Evolutionary conservation across 202 grass and related monocot species (phyloP), one percentile per base, ranked within the genome.

Genomic region (Cymbopogon flexuosus): DNA sequence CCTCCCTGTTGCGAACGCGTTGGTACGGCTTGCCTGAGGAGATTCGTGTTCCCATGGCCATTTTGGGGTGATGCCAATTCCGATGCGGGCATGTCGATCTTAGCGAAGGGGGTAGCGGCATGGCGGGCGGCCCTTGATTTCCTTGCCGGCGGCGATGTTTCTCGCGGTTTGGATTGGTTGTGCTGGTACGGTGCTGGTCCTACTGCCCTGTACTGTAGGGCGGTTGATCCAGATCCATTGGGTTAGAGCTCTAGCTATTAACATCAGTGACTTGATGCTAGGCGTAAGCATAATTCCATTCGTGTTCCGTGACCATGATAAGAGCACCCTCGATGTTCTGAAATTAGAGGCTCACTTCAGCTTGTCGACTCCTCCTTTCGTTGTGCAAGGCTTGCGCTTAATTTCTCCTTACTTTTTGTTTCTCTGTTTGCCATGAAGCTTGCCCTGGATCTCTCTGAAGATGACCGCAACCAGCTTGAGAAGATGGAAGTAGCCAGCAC

Each of bases 371-470:
- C 46, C 3, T 72, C 29, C 2, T 11, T 21, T 56, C 15, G 1
- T 35, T 21, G 2, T 27, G 13, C 2, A 2, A 16, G 6, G 7
- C n/a, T 67, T 65, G 3, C 23, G 4, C 21, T 18, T 4, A 52
- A 35, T 2, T 36, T 56, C 10, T 23, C 5, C 6, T 39, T 9
- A 39, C 13, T 30, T 47, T 73, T 54, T 19, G 45, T 24, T 39
- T 6, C 1, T 37, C 6, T 89, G 35, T 68, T 54, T 71, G 33
- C 58, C 77, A 14, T 83, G 52, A 78, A 98, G 96, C 77, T 91
- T 54, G 90, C 96, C 12, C 75, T 98, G 68, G 92, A 98, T 83
- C 81, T 98, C 43, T 90, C 90, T 0, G 92, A 99, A 81, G 87
- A 93, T 87, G 90, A 95, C 63, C 77, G 80, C 30, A 86, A 83